A percentile compares a stretch with the other conserved stretches of the same genome.
Conservation (phyloP, 192 early-diverging fungal genomes). For the Mortierella antarctica region DNA sequence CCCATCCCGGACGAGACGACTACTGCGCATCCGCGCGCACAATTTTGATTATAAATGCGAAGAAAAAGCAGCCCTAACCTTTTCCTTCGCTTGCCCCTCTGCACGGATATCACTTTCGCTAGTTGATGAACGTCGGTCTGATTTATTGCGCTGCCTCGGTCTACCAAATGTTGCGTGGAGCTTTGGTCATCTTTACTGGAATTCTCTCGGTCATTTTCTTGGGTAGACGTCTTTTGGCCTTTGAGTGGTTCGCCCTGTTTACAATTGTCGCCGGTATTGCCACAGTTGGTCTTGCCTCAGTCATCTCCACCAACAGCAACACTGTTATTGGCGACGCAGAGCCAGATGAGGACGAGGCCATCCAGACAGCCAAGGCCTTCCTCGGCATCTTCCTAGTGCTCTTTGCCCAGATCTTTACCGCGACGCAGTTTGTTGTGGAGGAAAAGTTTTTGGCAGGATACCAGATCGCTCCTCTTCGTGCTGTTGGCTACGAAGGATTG, state of each 20-base stretch:
- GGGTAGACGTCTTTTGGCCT: slow-evolving; percentile 76
- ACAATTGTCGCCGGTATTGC: slow-evolving; percentile 88
- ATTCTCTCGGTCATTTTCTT: slow-evolving; percentile 90
- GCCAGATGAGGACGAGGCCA: slow-evolving; percentile 25
- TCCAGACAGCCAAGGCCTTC: slow-evolving; percentile 70
- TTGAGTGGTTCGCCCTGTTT: slow-evolving; percentile 86
- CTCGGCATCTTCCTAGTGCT: slow-evolving; percentile 89
- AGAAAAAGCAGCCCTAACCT: too few relatives aligned
- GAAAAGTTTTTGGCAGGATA: slow-evolving; percentile 91
- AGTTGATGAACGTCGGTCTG: slow-evolving; percentile 98
- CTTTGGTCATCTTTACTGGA: slow-evolving; percentile 95
- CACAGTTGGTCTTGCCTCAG: slow-evolving; percentile 83
- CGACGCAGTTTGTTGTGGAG: slow-evolving; percentile 95
- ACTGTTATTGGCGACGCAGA: slow-evolving; percentile 37
- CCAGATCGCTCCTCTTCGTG: slow-evolving; percentile 84
- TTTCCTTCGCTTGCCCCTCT: background rate
- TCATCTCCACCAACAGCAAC: slow-evolving; percentile 42
- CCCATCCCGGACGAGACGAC: too few relatives aligned
- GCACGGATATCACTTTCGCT: background rate
- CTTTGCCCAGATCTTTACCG: slow-evolving; percentile 92
- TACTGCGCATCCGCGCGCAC: too few relatives aligned
- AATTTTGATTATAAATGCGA: too few relatives aligned
- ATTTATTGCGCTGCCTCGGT: slow-evolving; percentile 90
- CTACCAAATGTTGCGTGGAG: slow-evolving; percentile 97
- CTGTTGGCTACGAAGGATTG: slow-evolving; percentile 92